Conservation (phyloP, 257 asterid genomes). For the Voacanga thouarsii region DNA sequence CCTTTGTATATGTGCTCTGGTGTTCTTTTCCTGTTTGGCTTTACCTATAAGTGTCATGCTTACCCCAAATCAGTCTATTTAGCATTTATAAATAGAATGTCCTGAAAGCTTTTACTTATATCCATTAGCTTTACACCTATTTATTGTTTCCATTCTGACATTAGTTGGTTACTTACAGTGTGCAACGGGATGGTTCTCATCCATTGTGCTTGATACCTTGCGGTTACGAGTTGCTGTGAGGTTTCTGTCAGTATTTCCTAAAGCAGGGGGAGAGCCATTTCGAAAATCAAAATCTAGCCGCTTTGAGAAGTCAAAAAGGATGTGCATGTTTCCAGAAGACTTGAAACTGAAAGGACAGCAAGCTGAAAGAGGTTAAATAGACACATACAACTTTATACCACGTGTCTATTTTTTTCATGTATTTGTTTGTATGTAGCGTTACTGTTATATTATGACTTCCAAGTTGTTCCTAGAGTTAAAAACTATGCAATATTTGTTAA, state of each 20-base stretch:
- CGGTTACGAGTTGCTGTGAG: slow-evolving; percentile 73
- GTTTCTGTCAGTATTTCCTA: slow-evolving; percentile 75
- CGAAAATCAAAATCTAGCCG: slow-evolving; percentile 51
- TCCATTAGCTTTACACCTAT: slow-evolving; percentile 4
- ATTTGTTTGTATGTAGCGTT: background rate
- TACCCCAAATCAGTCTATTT: background rate
- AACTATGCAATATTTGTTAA: too few relatives aligned
- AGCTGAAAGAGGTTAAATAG: slow-evolving; percentile 44
- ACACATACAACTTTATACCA: background rate
- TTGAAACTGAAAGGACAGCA: slow-evolving; percentile 44
- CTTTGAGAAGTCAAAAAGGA: slow-evolving; percentile 65
- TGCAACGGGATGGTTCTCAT: slow-evolving; percentile 82
- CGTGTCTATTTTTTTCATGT: background rate
- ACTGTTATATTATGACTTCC: background rate
- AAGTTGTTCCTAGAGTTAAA: background rate
- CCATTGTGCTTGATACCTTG: slow-evolving; percentile 51
- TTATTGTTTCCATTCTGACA: slow-evolving; percentile 17
- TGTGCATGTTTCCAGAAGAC: slow-evolving; percentile 36
- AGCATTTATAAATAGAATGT: background rate
- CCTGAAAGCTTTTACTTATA: background rate
- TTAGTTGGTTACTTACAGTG: slow-evolving; percentile 35
- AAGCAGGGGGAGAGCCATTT: slow-evolving; percentile 61
- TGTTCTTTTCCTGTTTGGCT: background rate
- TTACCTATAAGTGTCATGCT: background rate
- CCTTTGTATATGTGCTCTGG: background rate